Base-by-base conservation (phyloP, 805 yeast species). In the Kodamaea lidongshanica region DNA sequence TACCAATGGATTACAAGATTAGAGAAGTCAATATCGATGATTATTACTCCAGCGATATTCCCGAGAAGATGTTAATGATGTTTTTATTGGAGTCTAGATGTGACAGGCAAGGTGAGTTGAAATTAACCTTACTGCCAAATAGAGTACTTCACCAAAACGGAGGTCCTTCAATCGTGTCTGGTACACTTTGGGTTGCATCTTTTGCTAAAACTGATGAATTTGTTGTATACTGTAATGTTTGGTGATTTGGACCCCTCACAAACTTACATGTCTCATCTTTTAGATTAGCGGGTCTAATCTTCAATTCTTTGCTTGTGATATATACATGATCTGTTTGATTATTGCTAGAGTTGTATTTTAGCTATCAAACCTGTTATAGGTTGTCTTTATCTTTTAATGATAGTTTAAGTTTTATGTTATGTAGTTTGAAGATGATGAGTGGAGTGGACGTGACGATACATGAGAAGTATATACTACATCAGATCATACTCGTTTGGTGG, bases 21-120 rank as follows among this genome's bases (percentile, higher is more conserved):
- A 30, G 34, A 25, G 34, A 30, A 14, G 34, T 30, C 17, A 30
- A 30, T 26, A 30, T 30, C 16, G 34, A 30, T 21, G 34, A 30
- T 13, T 30, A 25, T 29, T 30, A 30, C 25, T 30, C 29, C 15
- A 25, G 21, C 11, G 29, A 30, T 14, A 25, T 30, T 9, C 15
- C 34, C 18, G 34, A 30, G 12, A 30, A 25, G 34, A 25, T 24
- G 29, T 17, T 30, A 15, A 30, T 18, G 16, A 25, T 18, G 25
- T 25, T 30, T n/a, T 25, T 30, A 23, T 12, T 25, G 19, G 34
- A 30, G 16, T 16, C 23, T 16, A 10, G 29, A 12, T 30, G 34
- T 12, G 19, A 21, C 18, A 20, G 16, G 29, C 28, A 29, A 8
- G 34, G 34, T 21, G 26, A 30, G 17, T 16, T 30, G 22, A 30